Base-by-base conservation (phyloP, 2,329 filamentous ascomycete genomes). In the Alternaria solani region DNA sequence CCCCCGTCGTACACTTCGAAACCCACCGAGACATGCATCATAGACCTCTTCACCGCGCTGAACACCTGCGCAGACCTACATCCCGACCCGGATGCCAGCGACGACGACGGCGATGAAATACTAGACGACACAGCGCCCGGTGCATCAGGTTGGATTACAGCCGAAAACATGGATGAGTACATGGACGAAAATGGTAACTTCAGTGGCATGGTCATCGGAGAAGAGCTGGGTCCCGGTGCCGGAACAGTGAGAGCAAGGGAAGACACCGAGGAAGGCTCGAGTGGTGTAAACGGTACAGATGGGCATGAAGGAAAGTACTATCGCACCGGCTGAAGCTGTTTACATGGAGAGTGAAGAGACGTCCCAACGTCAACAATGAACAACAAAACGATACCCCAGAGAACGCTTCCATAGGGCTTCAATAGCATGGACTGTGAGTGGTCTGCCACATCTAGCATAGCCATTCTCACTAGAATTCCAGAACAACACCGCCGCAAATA, bases 131-230 rank as follows among this genome's bases (percentile, higher is more conserved):
- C 88, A 0, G 86, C 91, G 77, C 90, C 91, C 0, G 91, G 91
- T 1, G 92, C 90, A 51, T 87, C 87, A 0, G 91, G 91, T 0
- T 94, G 91, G 91, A 93, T 98, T 73, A 98, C 94, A 16, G 91
- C 92, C 8, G 94, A 97, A 57, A 98, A 97, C 71, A 89, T 96
- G 75, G 84, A 90, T 65, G 87, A 96, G 68, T 96, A 88, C 73
- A 51, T 77, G 46, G 77, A 80, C 58, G 78, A 76, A 47, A 67
- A 79, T 32, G 78, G 78, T 1, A 79, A 79, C 46, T 79, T 80
- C 26, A 69, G 65, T 34, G 77, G 75, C 2, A 67, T 64, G 51
- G 66, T 75, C 3, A 57, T 72, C 51, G 71, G 71, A 1, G 68
- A 65, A 32, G 69, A 69, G 38, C 52, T 80, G 34, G 78, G 77